A percentile compares a stretch with the other conserved stretches of the same genome.
phyloP scores from a whole-genome alignment of 176 grass and related monocot genomes.

The Cenchrus fungigraminus region DNA sequence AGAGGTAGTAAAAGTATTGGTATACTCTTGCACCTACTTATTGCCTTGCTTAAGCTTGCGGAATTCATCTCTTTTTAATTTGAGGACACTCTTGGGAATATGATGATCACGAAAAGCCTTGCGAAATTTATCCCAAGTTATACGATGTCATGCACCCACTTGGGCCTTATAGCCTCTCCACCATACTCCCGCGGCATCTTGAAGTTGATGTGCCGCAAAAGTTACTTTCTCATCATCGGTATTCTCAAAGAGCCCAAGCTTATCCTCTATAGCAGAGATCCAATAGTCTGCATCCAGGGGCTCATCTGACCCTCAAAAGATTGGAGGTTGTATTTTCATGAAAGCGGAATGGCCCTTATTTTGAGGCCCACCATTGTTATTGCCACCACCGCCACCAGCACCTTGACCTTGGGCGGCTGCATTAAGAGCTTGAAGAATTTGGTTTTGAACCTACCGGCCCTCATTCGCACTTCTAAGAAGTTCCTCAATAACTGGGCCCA shows the following conservation, averaged over 20 bases:
- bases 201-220: neutral
- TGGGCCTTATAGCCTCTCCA: neutral
- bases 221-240: neutral
- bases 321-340: neutral
- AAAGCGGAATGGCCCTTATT: neutral
- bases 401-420: neutral
- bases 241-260: neutral
- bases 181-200: neutral
- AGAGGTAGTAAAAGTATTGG: neutral
- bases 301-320: neutral
- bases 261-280: neutral
- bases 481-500: neutral
- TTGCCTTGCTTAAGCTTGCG: neutral
- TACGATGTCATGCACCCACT: accelerated
- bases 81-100: neutral
- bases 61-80: neutral
- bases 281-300: neutral
- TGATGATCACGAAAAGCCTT: neutral
- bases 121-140: neutral
- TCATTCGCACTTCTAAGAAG: neutral
- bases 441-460: neutral
- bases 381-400: neutral
- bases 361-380: no score
- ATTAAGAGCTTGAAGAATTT: neutral
- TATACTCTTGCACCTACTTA: neutral